These are phyloP conservation scores for Sclerotinia spermophila DNA, from an alignment of 2,329 filamentous ascomycete genomes.

Conservation along the genomic window DNA sequence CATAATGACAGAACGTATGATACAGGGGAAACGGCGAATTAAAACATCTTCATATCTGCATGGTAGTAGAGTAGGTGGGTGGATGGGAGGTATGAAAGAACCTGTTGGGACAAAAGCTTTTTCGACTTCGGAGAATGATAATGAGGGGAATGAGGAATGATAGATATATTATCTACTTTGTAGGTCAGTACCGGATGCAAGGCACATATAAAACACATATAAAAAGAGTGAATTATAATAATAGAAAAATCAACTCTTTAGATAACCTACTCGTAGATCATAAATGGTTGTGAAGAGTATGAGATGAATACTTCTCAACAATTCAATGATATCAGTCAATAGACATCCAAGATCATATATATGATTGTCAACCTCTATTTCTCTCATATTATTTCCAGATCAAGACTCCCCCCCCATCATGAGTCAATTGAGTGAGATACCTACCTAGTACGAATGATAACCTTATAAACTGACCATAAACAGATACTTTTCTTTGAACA, in stretches of 20 bases:
- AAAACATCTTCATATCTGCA: not conserved
- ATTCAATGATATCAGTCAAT: not conserved
- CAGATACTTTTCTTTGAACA: not conserved
- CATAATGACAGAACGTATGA: not conserved
- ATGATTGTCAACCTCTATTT: not conserved
- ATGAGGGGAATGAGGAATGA: not conserved
- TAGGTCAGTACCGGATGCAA: not conserved
- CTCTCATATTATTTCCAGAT: not conserved
- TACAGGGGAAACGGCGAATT: constrained; percentile 3
- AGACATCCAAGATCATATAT: not conserved
- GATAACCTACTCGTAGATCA: too few species aligned
- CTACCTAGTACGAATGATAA: not conserved
- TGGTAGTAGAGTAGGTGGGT: not conserved
- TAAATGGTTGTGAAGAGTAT: too few species aligned
- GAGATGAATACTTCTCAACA: not conserved
- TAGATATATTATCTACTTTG: not conserved
- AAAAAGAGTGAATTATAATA: not conserved
- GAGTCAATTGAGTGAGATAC: not conserved
- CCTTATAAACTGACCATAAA: not conserved
- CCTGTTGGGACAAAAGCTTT: not conserved
- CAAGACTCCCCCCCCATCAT: not conserved
- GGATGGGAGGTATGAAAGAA: not conserved
- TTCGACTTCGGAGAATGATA: not conserved
- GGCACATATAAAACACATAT: not conserved
- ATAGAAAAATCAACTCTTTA: not conserved